Percentiles rank a stretch among this genome's conserved stretches.
Evolutionary conservation across 441 rosid genomes (phyloP).

Genomic region (Isatis lusitanica): DNA sequence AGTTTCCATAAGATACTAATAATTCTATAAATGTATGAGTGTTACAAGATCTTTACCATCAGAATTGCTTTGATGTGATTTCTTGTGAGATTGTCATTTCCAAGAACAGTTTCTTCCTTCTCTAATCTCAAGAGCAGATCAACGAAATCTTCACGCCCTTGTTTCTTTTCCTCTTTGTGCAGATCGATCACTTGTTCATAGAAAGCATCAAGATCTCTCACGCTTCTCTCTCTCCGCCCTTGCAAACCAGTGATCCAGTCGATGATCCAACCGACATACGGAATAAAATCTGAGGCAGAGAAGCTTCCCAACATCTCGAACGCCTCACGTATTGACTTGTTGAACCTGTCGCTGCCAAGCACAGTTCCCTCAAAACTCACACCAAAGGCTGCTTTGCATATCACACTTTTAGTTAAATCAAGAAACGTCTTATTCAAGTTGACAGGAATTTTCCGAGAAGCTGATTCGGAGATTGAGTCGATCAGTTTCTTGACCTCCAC

Average conservation of each 20-base stretch:
- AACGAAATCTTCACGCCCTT: constrained; percentile 44
- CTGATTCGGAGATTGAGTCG: constrained; percentile 32
- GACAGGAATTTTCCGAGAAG: constrained; percentile 34
- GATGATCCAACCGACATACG: constrained; percentile 48
- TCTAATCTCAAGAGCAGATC: constrained; percentile 48
- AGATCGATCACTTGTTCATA: constrained; percentile 45
- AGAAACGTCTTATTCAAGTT: constrained; percentile 41
- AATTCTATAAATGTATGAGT: no score
- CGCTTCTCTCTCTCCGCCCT: constrained; percentile 35
- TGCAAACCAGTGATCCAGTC: constrained; percentile 44
- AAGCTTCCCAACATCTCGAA: constrained; percentile 36
- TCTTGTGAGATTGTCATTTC: constrained; percentile 30
- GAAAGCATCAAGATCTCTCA: constrained; percentile 38
- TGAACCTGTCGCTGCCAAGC: constrained; percentile 33
- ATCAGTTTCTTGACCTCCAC: constrained; percentile 42
- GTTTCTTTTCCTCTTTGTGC: constrained; percentile 37
- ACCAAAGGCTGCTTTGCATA: constrained; percentile 49
- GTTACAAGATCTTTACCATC: constrained; percentile 24
- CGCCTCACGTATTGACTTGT: constrained; percentile 38
- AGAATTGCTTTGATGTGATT: constrained; percentile 52
- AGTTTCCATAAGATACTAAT: no score
- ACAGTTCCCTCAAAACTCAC: constrained; percentile 34
- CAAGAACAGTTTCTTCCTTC: constrained; percentile 38
- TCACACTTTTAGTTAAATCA: constrained; percentile 34
- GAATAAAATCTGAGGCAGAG: constrained; percentile 48